phyloP scores from a whole-genome alignment of 768 basidiomycete genomes.

The Rhizopogon vesiculosus region DNA sequence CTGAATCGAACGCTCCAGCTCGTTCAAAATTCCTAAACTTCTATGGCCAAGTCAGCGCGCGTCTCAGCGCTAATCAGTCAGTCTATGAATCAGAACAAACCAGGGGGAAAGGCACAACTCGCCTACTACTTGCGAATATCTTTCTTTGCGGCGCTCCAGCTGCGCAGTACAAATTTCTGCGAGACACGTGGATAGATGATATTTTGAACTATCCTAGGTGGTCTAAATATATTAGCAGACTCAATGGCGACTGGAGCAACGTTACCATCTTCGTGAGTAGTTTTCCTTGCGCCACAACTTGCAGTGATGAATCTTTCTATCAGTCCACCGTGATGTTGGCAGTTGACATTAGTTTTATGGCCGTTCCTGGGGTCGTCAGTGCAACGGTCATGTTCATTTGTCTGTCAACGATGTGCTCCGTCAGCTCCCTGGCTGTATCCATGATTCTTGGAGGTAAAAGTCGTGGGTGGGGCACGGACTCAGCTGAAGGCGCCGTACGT shows the following conservation, averaged over 20 bases:
- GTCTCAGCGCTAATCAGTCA: conserved; percentile 24
- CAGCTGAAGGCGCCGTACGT: conserved; percentile 26
- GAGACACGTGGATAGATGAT: not conserved
- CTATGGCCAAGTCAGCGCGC: conserved; percentile 31
- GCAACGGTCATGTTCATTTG: conserved; percentile 25
- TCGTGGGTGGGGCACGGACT: conserved; percentile 19
- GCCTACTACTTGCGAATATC: not conserved
- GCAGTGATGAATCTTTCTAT: not conserved
- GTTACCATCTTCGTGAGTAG: conserved; percentile 1
- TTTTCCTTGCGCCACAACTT: not conserved
- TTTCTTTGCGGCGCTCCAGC: not conserved
- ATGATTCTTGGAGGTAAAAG: conserved; percentile 33
- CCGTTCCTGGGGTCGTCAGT: conserved; percentile 38
- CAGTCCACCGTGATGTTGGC: conserved; percentile 47
- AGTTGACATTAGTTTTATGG: conserved; percentile 49
- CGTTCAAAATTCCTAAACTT: conserved; percentile 30
- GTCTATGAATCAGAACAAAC: conserved; percentile 17
- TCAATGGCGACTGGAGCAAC: conserved; percentile 2
- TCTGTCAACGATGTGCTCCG: conserved; percentile 29
- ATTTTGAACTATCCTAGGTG: conserved; percentile 1
- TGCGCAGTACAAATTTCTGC: not conserved
- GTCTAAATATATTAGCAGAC: conserved; percentile 2
- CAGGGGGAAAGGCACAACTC: not conserved
- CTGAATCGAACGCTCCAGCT: conserved; percentile 8
- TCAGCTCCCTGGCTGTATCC: conserved; percentile 31